Conservation (phyloP, 2,329 filamentous ascomycete species). For the Erysiphe pulchra region DNA sequence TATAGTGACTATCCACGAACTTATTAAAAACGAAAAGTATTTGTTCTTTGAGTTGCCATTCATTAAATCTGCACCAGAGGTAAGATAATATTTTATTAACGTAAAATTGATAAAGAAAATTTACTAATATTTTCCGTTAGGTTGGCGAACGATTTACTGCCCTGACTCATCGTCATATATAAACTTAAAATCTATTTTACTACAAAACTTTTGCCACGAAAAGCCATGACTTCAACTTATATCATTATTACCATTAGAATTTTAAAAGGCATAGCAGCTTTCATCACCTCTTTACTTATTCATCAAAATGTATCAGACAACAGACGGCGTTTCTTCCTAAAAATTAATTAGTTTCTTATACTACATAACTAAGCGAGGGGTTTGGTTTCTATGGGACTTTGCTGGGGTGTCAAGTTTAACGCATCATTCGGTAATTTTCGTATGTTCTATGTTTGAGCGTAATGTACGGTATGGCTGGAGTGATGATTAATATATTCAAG, state of each 20-base stretch:
- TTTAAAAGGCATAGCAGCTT: not conserved
- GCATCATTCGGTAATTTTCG: slow-evolving; percentile 12
- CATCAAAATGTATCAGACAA: slow-evolving; percentile 13
- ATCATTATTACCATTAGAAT: not conserved
- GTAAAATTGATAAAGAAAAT: not conserved
- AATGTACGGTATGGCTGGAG: slow-evolving; percentile 4
- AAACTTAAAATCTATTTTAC: not conserved
- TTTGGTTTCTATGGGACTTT: slow-evolving; percentile 11
- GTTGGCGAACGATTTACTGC: slow-evolving; percentile 12
- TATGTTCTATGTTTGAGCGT: slow-evolving; percentile 6
- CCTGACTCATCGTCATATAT: slow-evolving; percentile 7
- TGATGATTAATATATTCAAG: slow-evolving; percentile 10
- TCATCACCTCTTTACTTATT: slow-evolving; percentile 5
- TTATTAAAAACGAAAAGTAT: slow-evolving; percentile 76
- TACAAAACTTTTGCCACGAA: not conserved
- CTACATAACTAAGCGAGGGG: slow-evolving; percentile 15
- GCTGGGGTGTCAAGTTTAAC: slow-evolving; percentile 2
- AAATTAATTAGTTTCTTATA: slow-evolving; percentile 11
- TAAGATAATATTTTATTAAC: slow-evolving; percentile 17
- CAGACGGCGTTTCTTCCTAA: slow-evolving; percentile 11
- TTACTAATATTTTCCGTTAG: slow-evolving; percentile 2
- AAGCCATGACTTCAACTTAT: not conserved
- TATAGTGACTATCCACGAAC: slow-evolving; percentile 64
- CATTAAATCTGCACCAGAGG: slow-evolving; percentile 72
- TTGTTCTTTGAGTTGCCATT: slow-evolving; percentile 84